Base-by-base conservation (phyloP, 2,329 filamentous ascomycete species). In the Aurifilum marmelostoma region DNA sequence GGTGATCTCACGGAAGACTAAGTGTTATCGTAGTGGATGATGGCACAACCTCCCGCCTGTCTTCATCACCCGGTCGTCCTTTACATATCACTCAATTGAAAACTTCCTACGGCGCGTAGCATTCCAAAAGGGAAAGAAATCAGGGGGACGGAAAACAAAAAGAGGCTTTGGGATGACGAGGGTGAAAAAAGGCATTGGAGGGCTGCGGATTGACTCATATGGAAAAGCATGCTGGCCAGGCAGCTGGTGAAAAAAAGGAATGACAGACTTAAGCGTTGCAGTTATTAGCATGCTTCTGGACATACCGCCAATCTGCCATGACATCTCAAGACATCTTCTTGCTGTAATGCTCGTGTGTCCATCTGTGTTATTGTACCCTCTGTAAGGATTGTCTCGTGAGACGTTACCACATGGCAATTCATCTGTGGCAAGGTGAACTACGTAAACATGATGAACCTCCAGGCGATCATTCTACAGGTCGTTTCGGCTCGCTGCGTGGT, bases 1-100 rank as follows among this genome's bases (percentile, higher is more conserved):
- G 96, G 96, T 74, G 96, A 98, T 79, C 86, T 97, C 77, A 97
- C 93, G 18, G 94, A 97, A 83, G 93, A 97, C 77, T 94, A 89
- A 79, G 50, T 52, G 47, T 29, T 58, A 14, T 32, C 56, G 37
- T 65, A 47, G 54, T 11, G 9, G 9, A 32, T n/a, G n/a, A 21
- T 39, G 37, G 37, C 37, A 4, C 34, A 37, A 3, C 41, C 41
- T n/a, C n/a, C n/a, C 8, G 34, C 34, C 34, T 8, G 4, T 34
- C 43, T 47, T 21, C 21, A 47, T 47, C 21, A 21, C 9, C 18
- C 6, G 12, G 43, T 37, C 24, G n/a, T 37, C 50, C 16, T 60
- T 29, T n/a, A n/a, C n/a, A 64, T 21, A 54, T 32, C 18, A 27
- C 14, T 56, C 29, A n/a, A 47, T n/a, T 21, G 7, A 47, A 47